Evolutionary conservation across 805 yeast species (phyloP).

Genomic region (Saturnispora zaruensis): DNA sequence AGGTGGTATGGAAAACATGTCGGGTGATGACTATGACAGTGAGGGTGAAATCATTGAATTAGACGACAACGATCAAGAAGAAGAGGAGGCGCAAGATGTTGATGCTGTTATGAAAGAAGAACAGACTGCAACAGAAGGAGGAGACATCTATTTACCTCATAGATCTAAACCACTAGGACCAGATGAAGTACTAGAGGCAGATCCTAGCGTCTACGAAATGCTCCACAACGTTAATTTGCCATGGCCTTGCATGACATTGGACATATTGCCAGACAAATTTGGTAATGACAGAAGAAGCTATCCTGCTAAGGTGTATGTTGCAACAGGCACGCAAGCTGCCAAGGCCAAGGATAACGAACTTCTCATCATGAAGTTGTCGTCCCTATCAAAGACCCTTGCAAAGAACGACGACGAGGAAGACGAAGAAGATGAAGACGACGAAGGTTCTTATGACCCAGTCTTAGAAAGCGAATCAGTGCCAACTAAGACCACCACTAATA

Average conservation of each 20-base stretch:
- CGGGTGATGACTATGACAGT: conserved; percentile 88
- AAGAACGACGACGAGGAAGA: conserved; percentile 72
- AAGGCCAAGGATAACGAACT: conserved; percentile 83
- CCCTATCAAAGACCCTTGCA: conserved; percentile 78
- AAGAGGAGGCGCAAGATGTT: conserved; percentile 37
- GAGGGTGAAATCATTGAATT: conserved; percentile 83
- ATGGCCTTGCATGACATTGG: conserved; percentile 95
- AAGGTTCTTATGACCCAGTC: conserved; percentile 65
- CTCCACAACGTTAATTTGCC: conserved; percentile 86
- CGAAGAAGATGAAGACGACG: conserved; percentile 63
- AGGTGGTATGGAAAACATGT: conserved; percentile 74
- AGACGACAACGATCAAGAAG: conserved; percentile 50
- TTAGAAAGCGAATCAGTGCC: conserved; percentile 80
- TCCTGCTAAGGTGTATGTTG: conserved; percentile 78
- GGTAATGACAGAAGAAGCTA: conserved; percentile 85
- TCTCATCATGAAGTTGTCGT: conserved; percentile 72
- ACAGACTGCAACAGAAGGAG: conserved; percentile 19
- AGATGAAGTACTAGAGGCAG: conserved; percentile 93
- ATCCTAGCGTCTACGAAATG: conserved; percentile 94
- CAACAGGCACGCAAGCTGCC: conserved; percentile 92
- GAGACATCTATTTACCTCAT: conserved; percentile 69
- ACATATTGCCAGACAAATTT: conserved; percentile 73
- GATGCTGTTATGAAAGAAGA: conserved; percentile 23
- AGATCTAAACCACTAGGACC: conserved; percentile 86
- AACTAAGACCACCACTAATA: conserved; percentile 75